Percentiles rank a stretch among this genome's conserved stretches.
These are phyloP conservation scores for Penicillium sclerotigenum DNA, from an alignment of 2,329 filamentous ascomycete genomes.

Conservation along the genomic window DNA sequence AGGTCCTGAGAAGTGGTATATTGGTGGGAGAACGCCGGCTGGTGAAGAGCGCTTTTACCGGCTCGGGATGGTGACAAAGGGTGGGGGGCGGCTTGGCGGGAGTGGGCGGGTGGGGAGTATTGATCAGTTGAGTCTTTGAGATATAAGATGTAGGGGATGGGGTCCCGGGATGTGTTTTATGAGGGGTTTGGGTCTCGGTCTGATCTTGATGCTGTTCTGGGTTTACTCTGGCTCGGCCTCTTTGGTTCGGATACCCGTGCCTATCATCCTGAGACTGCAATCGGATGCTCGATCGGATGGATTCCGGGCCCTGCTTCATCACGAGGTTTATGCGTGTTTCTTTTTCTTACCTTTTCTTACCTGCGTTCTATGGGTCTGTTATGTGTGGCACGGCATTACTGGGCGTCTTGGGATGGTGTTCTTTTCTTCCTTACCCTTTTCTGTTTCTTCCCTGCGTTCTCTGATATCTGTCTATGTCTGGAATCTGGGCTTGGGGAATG, in stretches of 20 bases:
- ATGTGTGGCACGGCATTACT: not conserved
- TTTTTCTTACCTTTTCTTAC: not conserved
- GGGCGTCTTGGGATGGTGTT: not conserved
- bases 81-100: slow-evolving; percentile 41
- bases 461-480: not conserved
- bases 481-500: not conserved
- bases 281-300: not conserved
- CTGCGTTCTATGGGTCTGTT: not conserved
- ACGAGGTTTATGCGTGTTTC: not conserved
- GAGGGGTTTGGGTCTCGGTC: not conserved
- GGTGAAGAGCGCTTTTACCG: slow-evolving; percentile 51
- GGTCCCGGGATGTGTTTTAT: not conserved
- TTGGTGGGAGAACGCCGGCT: slow-evolving; percentile 46
- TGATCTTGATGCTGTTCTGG: not conserved
- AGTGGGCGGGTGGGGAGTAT: slow-evolving; percentile 46
- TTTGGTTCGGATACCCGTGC: not conserved
- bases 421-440: not conserved
- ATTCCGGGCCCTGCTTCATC: not conserved
- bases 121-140: slow-evolving; percentile 49
- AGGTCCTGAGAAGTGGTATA: slow-evolving; percentile 52
- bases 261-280: not conserved
- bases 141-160: not conserved
- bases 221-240: not conserved
- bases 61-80: slow-evolving; percentile 48
- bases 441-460: not conserved